Conservation (phyloP, 345 rosid genomes). For the Syzygium grande region DNA sequence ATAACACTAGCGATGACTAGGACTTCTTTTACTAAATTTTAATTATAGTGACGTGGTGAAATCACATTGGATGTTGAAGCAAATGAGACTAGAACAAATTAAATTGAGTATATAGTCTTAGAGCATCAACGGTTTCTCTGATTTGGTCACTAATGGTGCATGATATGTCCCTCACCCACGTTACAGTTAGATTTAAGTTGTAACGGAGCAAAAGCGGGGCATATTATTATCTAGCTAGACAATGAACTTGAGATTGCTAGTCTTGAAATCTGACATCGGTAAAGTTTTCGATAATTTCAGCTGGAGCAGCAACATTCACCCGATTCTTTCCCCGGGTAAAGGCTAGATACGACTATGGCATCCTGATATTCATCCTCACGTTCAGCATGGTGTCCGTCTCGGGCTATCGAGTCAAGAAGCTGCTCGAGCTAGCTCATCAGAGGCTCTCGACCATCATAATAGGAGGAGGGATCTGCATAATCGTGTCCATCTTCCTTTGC, state of each 20-base stretch:
- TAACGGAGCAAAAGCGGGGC: background rate
- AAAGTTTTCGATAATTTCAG: constrained; percentile 12
- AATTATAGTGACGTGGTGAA: background rate
- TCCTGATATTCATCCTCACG: constrained; percentile 67
- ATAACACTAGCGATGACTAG: background rate
- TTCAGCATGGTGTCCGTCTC: constrained; percentile 70
- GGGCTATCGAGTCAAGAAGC: constrained; percentile 45
- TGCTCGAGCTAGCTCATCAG: constrained; percentile 38
- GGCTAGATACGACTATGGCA: constrained; percentile 84
- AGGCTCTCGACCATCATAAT: constrained; percentile 59
- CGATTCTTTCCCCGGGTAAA: constrained; percentile 68
- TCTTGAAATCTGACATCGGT: background rate
- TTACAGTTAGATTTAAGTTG: background rate
- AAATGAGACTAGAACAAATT: background rate
- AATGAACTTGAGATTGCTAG: background rate
- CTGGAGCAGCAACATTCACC: constrained; percentile 52
- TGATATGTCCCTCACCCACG: background rate
- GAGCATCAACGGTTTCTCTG: background rate
- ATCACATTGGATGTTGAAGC: background rate
- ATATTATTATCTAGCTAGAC: background rate
- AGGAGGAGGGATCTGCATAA: constrained; percentile 44
- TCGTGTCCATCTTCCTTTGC: constrained; percentile 38
- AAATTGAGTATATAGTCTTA: background rate
- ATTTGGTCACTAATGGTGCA: background rate
- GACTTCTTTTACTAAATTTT: background rate